Evolutionary conservation across 306 rosid genomes (phyloP).

Genomic region (Malus sieversii): DNA sequence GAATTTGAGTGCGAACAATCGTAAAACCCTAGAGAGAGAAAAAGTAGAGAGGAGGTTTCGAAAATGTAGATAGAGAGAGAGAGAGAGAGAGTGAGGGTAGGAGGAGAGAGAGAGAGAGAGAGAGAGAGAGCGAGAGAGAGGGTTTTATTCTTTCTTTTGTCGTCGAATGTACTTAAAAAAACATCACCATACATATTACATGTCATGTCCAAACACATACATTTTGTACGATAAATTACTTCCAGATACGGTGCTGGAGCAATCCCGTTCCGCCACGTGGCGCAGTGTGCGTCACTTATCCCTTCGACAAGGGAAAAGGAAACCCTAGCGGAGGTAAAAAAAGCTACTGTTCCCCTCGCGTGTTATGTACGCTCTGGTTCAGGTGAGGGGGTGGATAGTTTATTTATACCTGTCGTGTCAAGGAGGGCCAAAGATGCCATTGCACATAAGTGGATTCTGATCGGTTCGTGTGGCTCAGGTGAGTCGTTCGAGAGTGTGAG

Average conservation of each 20-base stretch:
- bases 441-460: slow-evolving; percentile 40
- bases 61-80: slow-evolving; percentile 32
- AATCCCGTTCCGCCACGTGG: slow-evolving; percentile 27
- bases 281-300: slow-evolving; percentile 48
- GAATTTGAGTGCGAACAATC: slow-evolving; percentile 52
- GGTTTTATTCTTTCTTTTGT: slow-evolving; percentile 35
- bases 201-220: slow-evolving; percentile 28
- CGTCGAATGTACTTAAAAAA: slow-evolving; percentile 34
- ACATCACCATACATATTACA: slow-evolving; percentile 11
- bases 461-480: slow-evolving; percentile 44
- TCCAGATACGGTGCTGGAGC: not conserved
- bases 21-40: slow-evolving; percentile 74
- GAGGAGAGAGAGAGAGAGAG: slow-evolving; percentile 38
- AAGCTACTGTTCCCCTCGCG: slow-evolving; percentile 30
- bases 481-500: not conserved
- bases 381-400: slow-evolving; percentile 9
- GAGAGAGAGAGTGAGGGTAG: slow-evolving; percentile 19
- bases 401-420: slow-evolving; percentile 58
- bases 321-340: slow-evolving; percentile 59
- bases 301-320: slow-evolving; percentile 30
- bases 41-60: slow-evolving; percentile 23
- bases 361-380: slow-evolving; percentile 33
- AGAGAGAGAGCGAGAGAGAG: slow-evolving; percentile 36
- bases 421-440: slow-evolving; percentile 47
- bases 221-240: slow-evolving; percentile 7